A percentile compares a stretch with the other conserved stretches of the same genome.
Conservation (phyloP, 768 basidiomycete species). For the Boletellus emodensis region DNA sequence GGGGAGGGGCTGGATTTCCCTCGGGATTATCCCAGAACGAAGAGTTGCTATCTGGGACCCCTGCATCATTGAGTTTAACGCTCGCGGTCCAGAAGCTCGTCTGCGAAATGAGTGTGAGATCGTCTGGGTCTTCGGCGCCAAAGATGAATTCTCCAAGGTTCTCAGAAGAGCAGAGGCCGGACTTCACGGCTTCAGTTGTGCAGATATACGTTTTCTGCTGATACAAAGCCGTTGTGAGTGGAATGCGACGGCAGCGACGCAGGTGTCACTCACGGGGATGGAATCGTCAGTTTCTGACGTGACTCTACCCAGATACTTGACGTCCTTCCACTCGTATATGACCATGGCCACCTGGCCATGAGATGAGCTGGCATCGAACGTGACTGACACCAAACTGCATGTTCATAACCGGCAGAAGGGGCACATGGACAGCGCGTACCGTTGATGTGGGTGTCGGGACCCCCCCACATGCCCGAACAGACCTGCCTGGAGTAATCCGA, state of each 20-base stretch:
- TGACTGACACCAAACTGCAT: conserved; percentile 43
- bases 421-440: conserved; percentile 41
- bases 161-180: conserved; percentile 62
- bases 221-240: conserved; percentile 16
- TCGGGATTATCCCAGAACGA: conserved; percentile 58
- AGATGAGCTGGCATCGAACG: conserved; percentile 65
- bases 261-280: conserved; percentile 55
- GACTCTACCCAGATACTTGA: conserved; percentile 72
- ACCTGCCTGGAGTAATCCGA: conserved; percentile 84
- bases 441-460: conserved; percentile 74
- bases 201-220: conserved; percentile 92
- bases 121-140: conserved; percentile 48
- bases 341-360: conserved; percentile 90
- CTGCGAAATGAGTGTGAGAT: conserved; percentile 54
- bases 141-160: conserved; percentile 91
- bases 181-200: conserved; percentile 72
- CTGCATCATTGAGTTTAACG: conserved; percentile 52
- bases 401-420: conserved; percentile 16
- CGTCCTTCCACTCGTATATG: conserved; percentile 94
- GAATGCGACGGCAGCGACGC: conserved; percentile 10
- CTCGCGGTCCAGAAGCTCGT: conserved; percentile 90
- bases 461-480: conserved; percentile 95
- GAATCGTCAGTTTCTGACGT: conserved; percentile 51
- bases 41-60: conserved; percentile 9
- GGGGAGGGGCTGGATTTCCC: conserved; percentile 54